phyloP scores from a whole-genome alignment of 169 alveolate species.

The Perkinsus chesapeaki region DNA sequence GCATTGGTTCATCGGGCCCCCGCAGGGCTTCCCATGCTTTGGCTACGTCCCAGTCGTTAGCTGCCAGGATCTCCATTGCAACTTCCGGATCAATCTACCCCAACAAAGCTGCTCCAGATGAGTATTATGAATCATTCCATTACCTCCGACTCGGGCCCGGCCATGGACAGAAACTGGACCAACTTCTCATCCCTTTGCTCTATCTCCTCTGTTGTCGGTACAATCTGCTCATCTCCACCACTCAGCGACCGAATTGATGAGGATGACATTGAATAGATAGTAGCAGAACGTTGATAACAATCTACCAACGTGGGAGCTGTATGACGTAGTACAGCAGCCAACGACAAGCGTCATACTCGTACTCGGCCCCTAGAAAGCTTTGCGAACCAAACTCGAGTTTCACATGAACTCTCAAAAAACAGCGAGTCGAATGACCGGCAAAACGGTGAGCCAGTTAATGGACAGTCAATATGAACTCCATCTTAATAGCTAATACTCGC shows the following conservation, averaged over 20 bases:
- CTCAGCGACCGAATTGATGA: neutral
- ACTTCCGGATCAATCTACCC: neutral
- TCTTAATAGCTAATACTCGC: too few species aligned
- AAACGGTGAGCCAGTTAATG: too few species aligned
- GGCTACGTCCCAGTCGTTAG: neutral
- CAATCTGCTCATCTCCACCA: neutral
- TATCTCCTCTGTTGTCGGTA: neutral
- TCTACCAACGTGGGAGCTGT: too few species aligned
- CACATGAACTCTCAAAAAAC: too few species aligned
- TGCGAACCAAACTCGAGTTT: too few species aligned
- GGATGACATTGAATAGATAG: neutral
- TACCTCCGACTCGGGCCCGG: neutral
- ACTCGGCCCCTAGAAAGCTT: too few species aligned
- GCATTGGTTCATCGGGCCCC: neutral
- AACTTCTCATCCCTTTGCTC: neutral
- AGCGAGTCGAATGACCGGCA: too few species aligned
- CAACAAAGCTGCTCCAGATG: neutral
- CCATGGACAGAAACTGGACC: neutral
- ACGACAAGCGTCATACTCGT: too few species aligned
- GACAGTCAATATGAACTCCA: too few species aligned
- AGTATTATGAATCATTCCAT: neutral
- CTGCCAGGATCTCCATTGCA: neutral
- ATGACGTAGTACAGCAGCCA: too few species aligned
- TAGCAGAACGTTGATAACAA: neutral
- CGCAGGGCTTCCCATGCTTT: neutral